Percentiles rank a stretch among this genome's conserved stretches.
phyloP scores from a whole-genome alignment of 352 stramenopile genomes.

The Globisporangium camurandrum region DNA sequence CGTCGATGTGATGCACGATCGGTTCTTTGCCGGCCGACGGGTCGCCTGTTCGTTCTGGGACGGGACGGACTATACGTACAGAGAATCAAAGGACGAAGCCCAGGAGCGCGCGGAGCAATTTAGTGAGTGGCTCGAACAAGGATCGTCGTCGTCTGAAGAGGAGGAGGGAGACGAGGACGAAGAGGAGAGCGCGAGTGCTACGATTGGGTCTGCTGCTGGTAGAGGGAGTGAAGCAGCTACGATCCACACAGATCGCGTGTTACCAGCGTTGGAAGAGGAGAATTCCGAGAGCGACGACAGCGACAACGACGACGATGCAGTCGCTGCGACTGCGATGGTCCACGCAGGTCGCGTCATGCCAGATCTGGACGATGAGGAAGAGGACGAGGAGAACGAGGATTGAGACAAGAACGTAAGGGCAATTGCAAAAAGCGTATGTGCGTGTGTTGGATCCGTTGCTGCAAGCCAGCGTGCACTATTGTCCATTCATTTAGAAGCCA shows the following conservation, averaged over 20 bases:
- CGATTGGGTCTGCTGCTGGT: neutral
- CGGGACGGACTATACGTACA: conserved; percentile 91
- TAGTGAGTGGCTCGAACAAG: conserved; percentile 91
- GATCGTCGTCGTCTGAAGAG: conserved; percentile 45
- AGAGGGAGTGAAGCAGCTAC: neutral
- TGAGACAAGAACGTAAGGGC: too few relatives aligned
- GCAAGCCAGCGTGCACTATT: neutral
- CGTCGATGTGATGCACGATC: conserved; percentile 85
- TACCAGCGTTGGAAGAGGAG: conserved; percentile 6
- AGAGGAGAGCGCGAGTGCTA: neutral
- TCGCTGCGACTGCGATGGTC: conserved; percentile 13
- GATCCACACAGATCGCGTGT: conserved; percentile 10
- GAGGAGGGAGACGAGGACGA: conserved; percentile 22
- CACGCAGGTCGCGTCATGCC: conserved; percentile 54
- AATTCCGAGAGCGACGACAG: conserved; percentile 23
- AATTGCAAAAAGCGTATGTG: too few relatives aligned
- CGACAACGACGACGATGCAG: conserved; percentile 12
- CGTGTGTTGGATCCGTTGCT: neutral
- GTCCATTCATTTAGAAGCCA: too few relatives aligned
- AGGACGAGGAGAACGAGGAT: too few relatives aligned
- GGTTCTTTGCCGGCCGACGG: conserved; percentile 82
- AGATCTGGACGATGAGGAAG: conserved; percentile 34
- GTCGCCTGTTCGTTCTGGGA: conserved; percentile 93
- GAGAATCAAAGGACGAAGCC: conserved; percentile 68
- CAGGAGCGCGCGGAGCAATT: conserved; percentile 90